Percentiles rank a stretch among this genome's conserved stretches.
Evolutionary conservation across 768 basidiomycete genomes (phyloP).

Genomic region (Dioszegia aurantiaca): DNA sequence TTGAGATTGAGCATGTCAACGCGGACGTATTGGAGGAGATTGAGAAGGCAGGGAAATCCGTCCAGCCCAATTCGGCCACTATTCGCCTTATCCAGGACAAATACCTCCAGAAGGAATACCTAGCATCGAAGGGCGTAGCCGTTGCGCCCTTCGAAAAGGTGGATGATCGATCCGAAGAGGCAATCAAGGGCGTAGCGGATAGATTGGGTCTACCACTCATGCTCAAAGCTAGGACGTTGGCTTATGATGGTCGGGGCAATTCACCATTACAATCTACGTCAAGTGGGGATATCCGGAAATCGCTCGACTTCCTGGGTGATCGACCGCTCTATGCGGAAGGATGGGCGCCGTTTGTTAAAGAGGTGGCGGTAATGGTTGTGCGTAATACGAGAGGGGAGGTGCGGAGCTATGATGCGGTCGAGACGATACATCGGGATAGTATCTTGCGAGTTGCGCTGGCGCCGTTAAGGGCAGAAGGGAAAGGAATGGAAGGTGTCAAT

Average conservation of each 20-base stretch:
- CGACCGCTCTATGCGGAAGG: conserved; percentile 87
- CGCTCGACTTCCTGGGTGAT: conserved; percentile 59
- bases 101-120: conserved; percentile 64
- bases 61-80: conserved; percentile 73
- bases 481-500: conserved; percentile 58
- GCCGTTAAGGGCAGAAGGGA: conserved; percentile 63
- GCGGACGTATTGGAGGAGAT: conserved; percentile 63
- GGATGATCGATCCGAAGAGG: conserved; percentile 61
- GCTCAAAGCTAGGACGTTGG: conserved; percentile 92
- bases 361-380: conserved; percentile 97
- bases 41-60: conserved; percentile 50
- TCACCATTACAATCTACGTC: conserved; percentile 64
- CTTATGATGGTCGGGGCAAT: conserved; percentile 95
- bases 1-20: conserved; percentile 97
- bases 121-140: conserved; percentile 58
- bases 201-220: conserved; percentile 80
- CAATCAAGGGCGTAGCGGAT: conserved; percentile 53
- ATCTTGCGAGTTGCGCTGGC: conserved; percentile 91
- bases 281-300: conserved; percentile 56
- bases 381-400: conserved; percentile 71
- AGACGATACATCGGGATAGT: conserved; percentile 90
- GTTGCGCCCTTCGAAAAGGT: conserved; percentile 61
- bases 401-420: conserved; percentile 81
- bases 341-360: conserved; percentile 82
- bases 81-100: conserved; percentile 80